phyloP scores from a whole-genome alignment of 805 yeast species.

The Jamesozyma hellenica region DNA sequence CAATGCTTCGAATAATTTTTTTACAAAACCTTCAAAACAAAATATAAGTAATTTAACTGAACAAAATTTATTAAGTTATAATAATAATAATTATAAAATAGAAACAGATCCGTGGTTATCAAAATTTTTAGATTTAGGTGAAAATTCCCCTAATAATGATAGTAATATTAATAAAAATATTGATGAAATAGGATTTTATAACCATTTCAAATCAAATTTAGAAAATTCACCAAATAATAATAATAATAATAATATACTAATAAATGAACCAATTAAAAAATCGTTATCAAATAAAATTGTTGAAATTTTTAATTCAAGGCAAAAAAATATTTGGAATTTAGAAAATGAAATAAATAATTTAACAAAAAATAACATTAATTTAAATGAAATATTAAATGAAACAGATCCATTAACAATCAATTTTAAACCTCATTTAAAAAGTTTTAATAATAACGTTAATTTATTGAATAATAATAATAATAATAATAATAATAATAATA shows the following conservation, averaged over 20 bases:
- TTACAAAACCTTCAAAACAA: neutral
- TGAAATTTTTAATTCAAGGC: conserved; percentile 52
- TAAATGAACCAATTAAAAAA: too few relatives aligned
- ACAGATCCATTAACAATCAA: too few relatives aligned
- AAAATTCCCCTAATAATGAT: neutral
- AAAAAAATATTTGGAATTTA: conserved; percentile 43
- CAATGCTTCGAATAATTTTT: neutral
- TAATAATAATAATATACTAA: neutral
- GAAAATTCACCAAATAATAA: neutral
- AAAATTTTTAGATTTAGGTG: conserved; percentile 4
- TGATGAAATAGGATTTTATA: conserved; percentile 46
- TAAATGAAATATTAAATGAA: too few relatives aligned
- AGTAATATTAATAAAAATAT: conserved; percentile 29
- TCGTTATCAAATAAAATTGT: conserved; percentile 48
- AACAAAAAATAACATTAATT: too few relatives aligned
- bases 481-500: too few relatives aligned
- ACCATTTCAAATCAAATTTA: conserved; percentile 1
- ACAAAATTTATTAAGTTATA: too few relatives aligned
- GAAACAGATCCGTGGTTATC: conserved; percentile 9
- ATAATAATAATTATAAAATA: neutral
- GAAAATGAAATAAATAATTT: too few relatives aligned
- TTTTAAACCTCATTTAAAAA: too few relatives aligned
- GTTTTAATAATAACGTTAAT: too few relatives aligned
- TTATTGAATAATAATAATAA: too few relatives aligned
- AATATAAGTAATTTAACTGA: neutral